A percentile compares a stretch with the other conserved stretches of the same genome.
Conservation (phyloP, 352 stramenopile genomes). For the Phytophthora cryptogea region DNA sequence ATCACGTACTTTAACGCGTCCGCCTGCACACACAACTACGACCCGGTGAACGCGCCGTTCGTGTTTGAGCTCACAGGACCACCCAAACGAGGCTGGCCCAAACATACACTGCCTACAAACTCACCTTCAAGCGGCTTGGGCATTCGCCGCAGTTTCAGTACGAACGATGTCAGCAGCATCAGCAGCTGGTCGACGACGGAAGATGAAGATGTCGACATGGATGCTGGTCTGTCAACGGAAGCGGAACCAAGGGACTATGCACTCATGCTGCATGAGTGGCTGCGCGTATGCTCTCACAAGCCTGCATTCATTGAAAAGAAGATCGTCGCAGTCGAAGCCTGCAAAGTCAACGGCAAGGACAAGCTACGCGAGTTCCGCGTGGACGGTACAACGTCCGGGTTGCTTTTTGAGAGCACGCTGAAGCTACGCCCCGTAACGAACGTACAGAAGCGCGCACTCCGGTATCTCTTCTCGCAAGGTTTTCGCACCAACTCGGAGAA, state of each 20-base stretch:
- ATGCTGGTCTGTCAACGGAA: constrained; percentile 1
- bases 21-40: constrained; percentile 76
- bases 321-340: constrained; percentile 2
- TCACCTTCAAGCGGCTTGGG: constrained; percentile 1
- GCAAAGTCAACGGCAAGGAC: constrained; percentile 12
- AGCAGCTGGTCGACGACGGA: constrained; percentile 21
- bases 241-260: constrained; percentile 43
- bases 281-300: constrained; percentile 70
- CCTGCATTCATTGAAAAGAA: constrained; percentile 46
- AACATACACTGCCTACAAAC: constrained; percentile 3
- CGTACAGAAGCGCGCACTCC: constrained; percentile 56
- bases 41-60: constrained; percentile 67
- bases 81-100: constrained; percentile 33
- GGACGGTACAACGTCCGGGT: constrained; percentile 60
- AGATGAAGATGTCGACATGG: constrained; percentile 25
- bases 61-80: constrained; percentile 54
- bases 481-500: constrained; percentile 40
- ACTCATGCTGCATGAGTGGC: constrained; percentile 64
- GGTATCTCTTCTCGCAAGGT: constrained; percentile 74
- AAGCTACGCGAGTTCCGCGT: constrained; percentile 66
- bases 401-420: constrained; percentile 77
- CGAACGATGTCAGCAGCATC: constrained; percentile 32
- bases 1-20: constrained; percentile 91
- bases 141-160: constrained; percentile 33
- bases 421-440: constrained; percentile 64